phyloP scores from a whole-genome alignment of 148 eudicot species.

The Camellia sinensis region DNA sequence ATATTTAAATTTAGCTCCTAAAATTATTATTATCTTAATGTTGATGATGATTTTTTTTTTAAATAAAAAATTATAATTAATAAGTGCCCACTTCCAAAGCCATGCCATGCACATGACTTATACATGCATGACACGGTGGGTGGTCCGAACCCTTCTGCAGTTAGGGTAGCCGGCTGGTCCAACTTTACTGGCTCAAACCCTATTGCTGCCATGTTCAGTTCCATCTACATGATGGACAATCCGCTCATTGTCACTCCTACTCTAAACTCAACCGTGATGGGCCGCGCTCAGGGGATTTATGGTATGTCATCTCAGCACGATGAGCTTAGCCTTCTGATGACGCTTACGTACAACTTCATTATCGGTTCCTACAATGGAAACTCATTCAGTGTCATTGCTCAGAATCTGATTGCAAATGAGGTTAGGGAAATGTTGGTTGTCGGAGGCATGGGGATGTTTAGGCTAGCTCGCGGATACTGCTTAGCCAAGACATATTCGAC shows the following conservation, averaged over 20 bases:
- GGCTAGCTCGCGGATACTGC: neutral
- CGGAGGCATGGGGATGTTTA: conserved; percentile 1
- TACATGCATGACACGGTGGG: conserved; percentile 6
- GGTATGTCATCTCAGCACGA: conserved; percentile 7
- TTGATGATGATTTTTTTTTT: no score
- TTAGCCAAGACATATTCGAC: conserved; percentile 5
- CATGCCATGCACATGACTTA: no score
- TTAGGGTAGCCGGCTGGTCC: conserved; percentile 6
- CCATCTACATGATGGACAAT: conserved; percentile 10
- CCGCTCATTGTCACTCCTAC: neutral
- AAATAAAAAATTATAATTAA: no score
- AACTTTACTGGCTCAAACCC: neutral
- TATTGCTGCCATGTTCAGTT: conserved; percentile 2
- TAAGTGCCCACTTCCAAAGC: no score
- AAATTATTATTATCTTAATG: no score
- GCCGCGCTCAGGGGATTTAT: conserved; percentile 13
- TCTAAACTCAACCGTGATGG: conserved; percentile 2
- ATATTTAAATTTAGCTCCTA: no score
- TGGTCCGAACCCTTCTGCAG: conserved; percentile 1
- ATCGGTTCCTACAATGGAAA: neutral
- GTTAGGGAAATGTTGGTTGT: neutral
- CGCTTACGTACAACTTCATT: conserved; percentile 1
- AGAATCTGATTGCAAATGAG: neutral
- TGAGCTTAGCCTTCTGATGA: conserved; percentile 14
- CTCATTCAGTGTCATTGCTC: conserved; percentile 4